A percentile compares a stretch with the other conserved stretches of the same genome.
These are phyloP conservation scores for Pyrenopolyporus hunteri DNA, from an alignment of 495 filamentous ascomycete genomes.

Conservation along the genomic window DNA sequence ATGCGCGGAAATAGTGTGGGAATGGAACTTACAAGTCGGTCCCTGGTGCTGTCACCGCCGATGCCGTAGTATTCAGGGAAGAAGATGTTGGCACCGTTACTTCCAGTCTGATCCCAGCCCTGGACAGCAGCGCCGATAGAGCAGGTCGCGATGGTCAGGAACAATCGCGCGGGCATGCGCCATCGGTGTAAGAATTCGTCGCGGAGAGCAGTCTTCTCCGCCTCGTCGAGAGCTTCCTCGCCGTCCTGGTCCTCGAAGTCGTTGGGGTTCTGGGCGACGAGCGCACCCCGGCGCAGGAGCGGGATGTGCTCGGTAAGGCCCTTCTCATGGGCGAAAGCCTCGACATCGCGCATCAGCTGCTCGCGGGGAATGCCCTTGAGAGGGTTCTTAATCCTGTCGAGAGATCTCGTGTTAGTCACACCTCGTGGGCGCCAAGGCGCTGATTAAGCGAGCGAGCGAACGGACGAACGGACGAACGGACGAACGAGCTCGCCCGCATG, in stretches of 20 bases:
- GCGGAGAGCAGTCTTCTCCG: conserved; percentile 59
- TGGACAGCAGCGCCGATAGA: conserved; percentile 79
- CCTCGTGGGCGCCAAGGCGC: not conserved
- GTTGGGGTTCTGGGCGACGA: conserved; percentile 67
- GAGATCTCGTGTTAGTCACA: conserved; percentile 17
- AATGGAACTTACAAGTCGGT: conserved; percentile 52
- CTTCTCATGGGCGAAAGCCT: conserved; percentile 59
- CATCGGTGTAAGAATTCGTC: conserved; percentile 67
- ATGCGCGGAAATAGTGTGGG: conserved; percentile 14
- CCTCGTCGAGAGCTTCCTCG: conserved; percentile 57
- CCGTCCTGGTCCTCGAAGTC: conserved; percentile 58
- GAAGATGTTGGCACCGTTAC: conserved; percentile 75
- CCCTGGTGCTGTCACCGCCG: conserved; percentile 50
- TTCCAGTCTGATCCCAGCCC: conserved; percentile 76
- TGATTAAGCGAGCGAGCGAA: not conserved
- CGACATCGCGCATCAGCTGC: conserved; percentile 61
- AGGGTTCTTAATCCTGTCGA: conserved; percentile 61
- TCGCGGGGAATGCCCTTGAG: conserved; percentile 60
- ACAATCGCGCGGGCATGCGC: conserved; percentile 66
- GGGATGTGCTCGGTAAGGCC: conserved; percentile 56
- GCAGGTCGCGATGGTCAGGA: conserved; percentile 68
- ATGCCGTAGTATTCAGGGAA: conserved; percentile 61
- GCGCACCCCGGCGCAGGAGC: conserved; percentile 64
- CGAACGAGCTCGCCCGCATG: not conserved
- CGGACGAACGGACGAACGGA: too few relatives aligned